Percentiles rank a stretch among this genome's conserved stretches.
phyloP scores from a whole-genome alignment of 1,139 yeast genomes.

The Taiozyma sp. region DNA sequence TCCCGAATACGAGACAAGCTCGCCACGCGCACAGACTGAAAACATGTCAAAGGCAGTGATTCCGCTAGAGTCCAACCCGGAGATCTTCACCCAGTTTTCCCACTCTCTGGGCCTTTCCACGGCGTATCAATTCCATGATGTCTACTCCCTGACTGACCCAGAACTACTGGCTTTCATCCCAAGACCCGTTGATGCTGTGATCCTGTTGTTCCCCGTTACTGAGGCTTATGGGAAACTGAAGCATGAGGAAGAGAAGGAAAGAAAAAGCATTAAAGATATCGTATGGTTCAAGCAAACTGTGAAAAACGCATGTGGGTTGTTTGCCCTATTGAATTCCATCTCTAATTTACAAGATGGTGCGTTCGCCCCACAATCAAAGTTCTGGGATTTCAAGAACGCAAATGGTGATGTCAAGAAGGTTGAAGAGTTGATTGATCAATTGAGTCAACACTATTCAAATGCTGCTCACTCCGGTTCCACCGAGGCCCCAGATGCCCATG shows the following conservation, averaged over 20 bases:
- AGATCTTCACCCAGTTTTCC: conserved; percentile 70
- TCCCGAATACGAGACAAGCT: no score
- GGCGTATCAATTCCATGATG: conserved; percentile 64
- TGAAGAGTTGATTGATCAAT: conserved; percentile 41
- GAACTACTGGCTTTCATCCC: conserved; percentile 76
- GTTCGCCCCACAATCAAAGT: conserved; percentile 19
- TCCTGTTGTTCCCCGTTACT: conserved; percentile 78
- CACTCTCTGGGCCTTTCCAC: conserved; percentile 61
- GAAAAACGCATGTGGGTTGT: conserved; percentile 89
- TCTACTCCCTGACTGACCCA: conserved; percentile 76
- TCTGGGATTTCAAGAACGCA: conserved; percentile 11
- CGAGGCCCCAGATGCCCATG: conserved; percentile 68
- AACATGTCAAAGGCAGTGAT: conserved; percentile 41
- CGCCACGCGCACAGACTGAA: background rate
- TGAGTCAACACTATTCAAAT: conserved; percentile 52
- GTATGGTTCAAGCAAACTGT: conserved; percentile 82
- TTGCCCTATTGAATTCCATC: conserved; percentile 75
- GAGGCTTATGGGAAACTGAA: conserved; percentile 42
- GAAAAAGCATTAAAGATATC: conserved; percentile 21
- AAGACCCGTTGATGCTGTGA: conserved; percentile 69
- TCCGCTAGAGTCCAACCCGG: conserved; percentile 91
- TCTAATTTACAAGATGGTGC: conserved; percentile 49
- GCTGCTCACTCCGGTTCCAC: conserved; percentile 73
- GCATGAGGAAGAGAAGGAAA: conserved; percentile 7
- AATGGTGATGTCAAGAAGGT: conserved; percentile 19